Conservation (phyloP, 2,329 filamentous ascomycete species). For the Hymenoscyphus linearis region DNA sequence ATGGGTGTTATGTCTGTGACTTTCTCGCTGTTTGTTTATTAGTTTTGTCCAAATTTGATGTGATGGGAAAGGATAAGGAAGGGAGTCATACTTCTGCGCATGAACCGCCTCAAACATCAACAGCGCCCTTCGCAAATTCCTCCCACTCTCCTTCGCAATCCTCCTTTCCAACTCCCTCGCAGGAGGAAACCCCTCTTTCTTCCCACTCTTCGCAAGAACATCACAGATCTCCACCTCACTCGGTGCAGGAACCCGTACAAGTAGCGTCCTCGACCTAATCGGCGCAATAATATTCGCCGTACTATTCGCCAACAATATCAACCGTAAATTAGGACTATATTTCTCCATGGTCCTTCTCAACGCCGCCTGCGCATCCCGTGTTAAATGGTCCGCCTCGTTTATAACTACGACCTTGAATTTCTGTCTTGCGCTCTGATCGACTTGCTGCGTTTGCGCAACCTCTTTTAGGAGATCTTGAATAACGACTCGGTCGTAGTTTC, state of each 20-base stretch:
- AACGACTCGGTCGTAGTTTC: slow-evolving; percentile 92
- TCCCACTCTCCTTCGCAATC: slow-evolving; percentile 84
- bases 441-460: slow-evolving; percentile 97
- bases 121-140: slow-evolving; percentile 83
- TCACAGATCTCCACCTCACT: slow-evolving; percentile 77
- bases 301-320: slow-evolving; percentile 91
- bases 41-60: slow-evolving; percentile 20
- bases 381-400: slow-evolving; percentile 95
- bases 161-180: slow-evolving; percentile 71
- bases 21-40: slow-evolving; percentile 63
- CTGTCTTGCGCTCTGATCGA: slow-evolving; percentile 87
- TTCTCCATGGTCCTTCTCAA: slow-evolving; percentile 97
- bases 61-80: slow-evolving; percentile 10
- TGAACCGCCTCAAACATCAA: slow-evolving; percentile 97
- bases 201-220: slow-evolving; percentile 64
- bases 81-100: slow-evolving; percentile 76
- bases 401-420: slow-evolving; percentile 98
- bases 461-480: slow-evolving; percentile 95
- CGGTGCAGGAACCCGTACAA: slow-evolving; percentile 88
- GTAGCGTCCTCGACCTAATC: slow-evolving; percentile 83
- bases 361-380: slow-evolving; percentile 90
- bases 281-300: slow-evolving; percentile 99
- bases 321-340: slow-evolving; percentile 87
- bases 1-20: slow-evolving; percentile 83
- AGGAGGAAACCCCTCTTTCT: slow-evolving; percentile 78